Conservation (phyloP, 2,329 filamentous ascomycete genomes). For the Dryadomyces sulphureus region DNA sequence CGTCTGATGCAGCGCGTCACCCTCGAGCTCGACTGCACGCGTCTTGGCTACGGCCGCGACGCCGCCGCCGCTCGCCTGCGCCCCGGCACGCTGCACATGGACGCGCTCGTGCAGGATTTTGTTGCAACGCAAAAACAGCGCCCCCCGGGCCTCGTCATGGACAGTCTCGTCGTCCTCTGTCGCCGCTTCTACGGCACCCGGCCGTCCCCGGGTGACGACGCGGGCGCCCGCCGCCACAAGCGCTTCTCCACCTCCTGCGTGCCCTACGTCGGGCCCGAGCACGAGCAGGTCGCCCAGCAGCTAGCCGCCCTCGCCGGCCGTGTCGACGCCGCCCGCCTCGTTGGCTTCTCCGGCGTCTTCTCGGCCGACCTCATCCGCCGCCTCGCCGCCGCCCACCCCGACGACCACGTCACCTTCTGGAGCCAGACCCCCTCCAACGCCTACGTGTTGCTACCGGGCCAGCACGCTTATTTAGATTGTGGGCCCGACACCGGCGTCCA, state of each 20-base stretch:
- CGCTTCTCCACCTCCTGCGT: constrained; percentile 5
- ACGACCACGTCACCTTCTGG: constrained; percentile 7
- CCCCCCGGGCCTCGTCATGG: neutral
- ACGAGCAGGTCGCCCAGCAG: constrained; percentile 16
- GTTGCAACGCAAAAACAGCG: constrained; percentile 14
- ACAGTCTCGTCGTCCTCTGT: neutral
- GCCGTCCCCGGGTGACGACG: constrained; percentile 3
- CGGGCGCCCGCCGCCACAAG: neutral
- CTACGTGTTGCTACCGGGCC: constrained; percentile 17
- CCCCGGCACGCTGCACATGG: constrained; percentile 14
- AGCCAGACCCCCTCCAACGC: constrained; percentile 14
- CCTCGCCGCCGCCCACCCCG: neutral
- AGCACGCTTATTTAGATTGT: constrained; percentile 13
- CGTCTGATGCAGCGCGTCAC: constrained; percentile 21
- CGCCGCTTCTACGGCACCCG: neutral
- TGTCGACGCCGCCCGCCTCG: constrained; percentile 20
- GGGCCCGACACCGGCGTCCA: neutral
- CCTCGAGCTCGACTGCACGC: constrained; percentile 26
- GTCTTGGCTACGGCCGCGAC: constrained; percentile 18
- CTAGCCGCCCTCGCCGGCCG: constrained; percentile 17
- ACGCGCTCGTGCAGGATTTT: constrained; percentile 16
- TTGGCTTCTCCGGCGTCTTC: constrained; percentile 16
- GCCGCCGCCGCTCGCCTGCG: constrained; percentile 13
- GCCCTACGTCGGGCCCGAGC: constrained; percentile 11
- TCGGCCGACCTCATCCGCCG: neutral